These are phyloP conservation scores for Kitagawia praeruptora DNA, from an alignment of 129 eudicot species.

Conservation along the genomic window DNA sequence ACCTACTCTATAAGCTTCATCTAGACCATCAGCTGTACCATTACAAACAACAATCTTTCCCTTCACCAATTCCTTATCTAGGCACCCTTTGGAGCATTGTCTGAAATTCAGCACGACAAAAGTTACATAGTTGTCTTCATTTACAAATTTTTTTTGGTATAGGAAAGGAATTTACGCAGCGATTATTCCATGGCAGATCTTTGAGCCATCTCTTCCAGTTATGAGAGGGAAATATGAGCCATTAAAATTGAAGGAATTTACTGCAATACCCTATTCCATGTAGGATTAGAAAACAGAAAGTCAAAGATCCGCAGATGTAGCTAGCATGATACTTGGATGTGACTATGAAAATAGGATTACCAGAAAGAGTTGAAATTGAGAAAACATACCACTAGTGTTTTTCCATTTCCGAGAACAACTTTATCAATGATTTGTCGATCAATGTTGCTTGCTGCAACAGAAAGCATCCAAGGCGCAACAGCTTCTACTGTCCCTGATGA, in stretches of 20 bases:
- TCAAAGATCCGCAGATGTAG: background rate
- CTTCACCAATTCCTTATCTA: background rate
- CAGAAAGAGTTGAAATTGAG: background rate
- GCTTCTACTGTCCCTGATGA: background rate
- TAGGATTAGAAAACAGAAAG: background rate
- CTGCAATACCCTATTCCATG: background rate
- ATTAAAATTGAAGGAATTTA: slow-evolving; percentile 27
- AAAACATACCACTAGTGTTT: background rate
- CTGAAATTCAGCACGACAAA: background rate
- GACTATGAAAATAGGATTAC: slow-evolving; percentile 6
- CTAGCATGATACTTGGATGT: too few species aligned
- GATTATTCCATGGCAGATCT: background rate
- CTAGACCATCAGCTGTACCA: background rate
- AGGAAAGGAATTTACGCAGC: background rate
- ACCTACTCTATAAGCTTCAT: background rate
- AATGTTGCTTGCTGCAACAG: slow-evolving; percentile 22
- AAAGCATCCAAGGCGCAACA: slow-evolving; percentile 22
- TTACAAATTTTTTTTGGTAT: background rate
- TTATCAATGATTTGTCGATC: slow-evolving; percentile 17
- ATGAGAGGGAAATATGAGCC: slow-evolving; percentile 30
- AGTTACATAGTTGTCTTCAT: background rate
- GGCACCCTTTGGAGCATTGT: background rate
- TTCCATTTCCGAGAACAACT: slow-evolving; percentile 19
- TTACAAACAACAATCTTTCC: background rate
- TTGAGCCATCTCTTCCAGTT: slow-evolving; percentile 28